Evolutionary conservation across 2,329 filamentous ascomycete genomes (phyloP), one percentile per base, ranked within the genome.

Genomic region (Fusarium robinianum): DNA sequence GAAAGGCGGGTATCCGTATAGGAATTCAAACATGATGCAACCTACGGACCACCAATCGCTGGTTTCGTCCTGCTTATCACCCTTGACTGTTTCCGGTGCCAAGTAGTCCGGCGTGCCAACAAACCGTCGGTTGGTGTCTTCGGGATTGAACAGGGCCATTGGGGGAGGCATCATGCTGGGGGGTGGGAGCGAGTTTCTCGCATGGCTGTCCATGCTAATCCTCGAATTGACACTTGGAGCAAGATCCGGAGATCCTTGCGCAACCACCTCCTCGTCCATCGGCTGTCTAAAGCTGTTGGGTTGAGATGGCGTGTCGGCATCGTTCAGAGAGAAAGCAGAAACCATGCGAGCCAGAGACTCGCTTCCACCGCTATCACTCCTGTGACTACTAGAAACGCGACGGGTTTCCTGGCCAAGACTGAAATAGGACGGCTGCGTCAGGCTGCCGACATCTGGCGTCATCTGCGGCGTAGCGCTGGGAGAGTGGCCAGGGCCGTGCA

Each of bases 31-130:
- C 68, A 97, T 74, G 58, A 99, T 97, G 67, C 95, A 99, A 1
- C 94, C 94, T n/a, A 99, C 79, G 15, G 94, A 97, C 94, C 94
- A 99, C 94, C 94, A 99, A 82, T 99, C 94, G 64, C 94, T 97
- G 57, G 92, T 94, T 67, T 97, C 92, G 63, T 99, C 94, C 67
- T 99, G 94, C 2, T 92, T 90, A 55, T 90, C 84, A 35, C 95
- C 94, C 55, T 90, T 91, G 63, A 99, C 95, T 0, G 95, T 99
- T 66, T 99, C 95, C 0, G 94, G 94, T 0, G 94, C 94, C 10
- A 99, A 79, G 64, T 99, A 99, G 67, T 99, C 94, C 0, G 94
- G 94, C 0, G 94, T 99, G 21, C 94, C 94, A 7, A 99, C 94
- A 60, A 99, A 99, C 25, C 90, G 85, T 40, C 94, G 83, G 63